phyloP scores from a whole-genome alignment of 176 grass and related monocot genomes.

The Otatea glauca region DNA sequence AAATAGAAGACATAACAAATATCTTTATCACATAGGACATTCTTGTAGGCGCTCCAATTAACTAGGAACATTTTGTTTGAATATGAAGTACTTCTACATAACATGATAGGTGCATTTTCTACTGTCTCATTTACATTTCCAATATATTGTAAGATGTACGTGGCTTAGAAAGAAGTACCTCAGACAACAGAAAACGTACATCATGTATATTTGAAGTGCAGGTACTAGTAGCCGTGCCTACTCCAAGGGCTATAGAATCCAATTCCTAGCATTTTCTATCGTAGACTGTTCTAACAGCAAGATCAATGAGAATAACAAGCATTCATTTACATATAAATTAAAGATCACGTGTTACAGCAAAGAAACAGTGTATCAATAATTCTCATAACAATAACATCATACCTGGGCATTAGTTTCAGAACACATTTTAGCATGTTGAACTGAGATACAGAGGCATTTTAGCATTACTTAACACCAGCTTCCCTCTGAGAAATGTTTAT shows the following conservation, averaged over 20 bases:
- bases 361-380: constrained; percentile 9
- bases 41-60: not conserved
- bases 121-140: constrained; percentile 21
- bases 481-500: constrained; percentile 13
- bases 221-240: constrained; percentile 7
- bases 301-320: constrained; percentile 3
- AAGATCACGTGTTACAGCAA: not conserved
- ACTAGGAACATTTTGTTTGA: constrained; percentile 29
- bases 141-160: constrained; percentile 11
- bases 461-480: constrained; percentile 5
- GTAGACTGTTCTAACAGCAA: constrained; percentile 31
- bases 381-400: constrained; percentile 23
- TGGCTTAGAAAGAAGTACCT: not conserved
- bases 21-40: constrained; percentile 14
- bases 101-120: not conserved
- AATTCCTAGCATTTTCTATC: constrained; percentile 15
- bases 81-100: constrained; percentile 2
- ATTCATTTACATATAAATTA: constrained; percentile 9
- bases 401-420: not conserved
- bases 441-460: constrained; percentile 2
- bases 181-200: not conserved
- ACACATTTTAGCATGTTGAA: constrained; percentile 18
- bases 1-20: constrained; percentile 18
- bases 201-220: not conserved
- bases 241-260: not conserved